These are phyloP conservation scores for Fusarium coicis DNA, from an alignment of 2,329 filamentous ascomycete genomes.

Conservation along the genomic window DNA sequence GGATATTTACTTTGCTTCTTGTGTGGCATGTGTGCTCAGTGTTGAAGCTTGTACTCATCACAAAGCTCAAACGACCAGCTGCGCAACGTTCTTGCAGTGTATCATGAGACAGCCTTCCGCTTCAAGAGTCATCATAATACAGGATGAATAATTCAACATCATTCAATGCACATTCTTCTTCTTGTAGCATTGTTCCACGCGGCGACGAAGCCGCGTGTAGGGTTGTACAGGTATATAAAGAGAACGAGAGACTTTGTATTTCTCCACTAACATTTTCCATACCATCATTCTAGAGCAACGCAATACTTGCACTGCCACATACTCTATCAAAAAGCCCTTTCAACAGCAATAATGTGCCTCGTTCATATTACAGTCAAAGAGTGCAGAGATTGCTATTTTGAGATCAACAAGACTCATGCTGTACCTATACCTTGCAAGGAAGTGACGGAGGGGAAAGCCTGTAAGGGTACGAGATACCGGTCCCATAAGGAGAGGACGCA, in stretches of 20 bases:
- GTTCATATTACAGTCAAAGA: neutral
- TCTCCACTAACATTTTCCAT: neutral
- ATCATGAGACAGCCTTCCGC: fast-evolving
- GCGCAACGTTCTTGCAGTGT: neutral
- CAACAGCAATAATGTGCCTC: neutral
- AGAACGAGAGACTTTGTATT: fast-evolving
- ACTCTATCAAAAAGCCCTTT: neutral
- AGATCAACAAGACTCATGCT: neutral
- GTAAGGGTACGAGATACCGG: neutral
- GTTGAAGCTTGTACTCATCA: neutral
- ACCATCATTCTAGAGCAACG: fast-evolving
- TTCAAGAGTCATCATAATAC: fast-evolving
- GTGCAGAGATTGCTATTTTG: neutral
- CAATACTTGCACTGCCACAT: neutral
- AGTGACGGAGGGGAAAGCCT: neutral
- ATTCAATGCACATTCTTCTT: neutral
- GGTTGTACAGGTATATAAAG: neutral
- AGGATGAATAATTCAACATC: fast-evolving
- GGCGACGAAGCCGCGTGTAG: fast-evolving
- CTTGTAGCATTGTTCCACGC: fast-evolving
- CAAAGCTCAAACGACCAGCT: neutral
- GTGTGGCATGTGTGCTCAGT: neutral
- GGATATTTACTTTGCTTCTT: neutral
- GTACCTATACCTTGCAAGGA: neutral
- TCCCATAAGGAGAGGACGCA: neutral